Evolutionary conservation across 169 alveolate species (phyloP).

Genomic region (Plasmodium fragile): DNA sequence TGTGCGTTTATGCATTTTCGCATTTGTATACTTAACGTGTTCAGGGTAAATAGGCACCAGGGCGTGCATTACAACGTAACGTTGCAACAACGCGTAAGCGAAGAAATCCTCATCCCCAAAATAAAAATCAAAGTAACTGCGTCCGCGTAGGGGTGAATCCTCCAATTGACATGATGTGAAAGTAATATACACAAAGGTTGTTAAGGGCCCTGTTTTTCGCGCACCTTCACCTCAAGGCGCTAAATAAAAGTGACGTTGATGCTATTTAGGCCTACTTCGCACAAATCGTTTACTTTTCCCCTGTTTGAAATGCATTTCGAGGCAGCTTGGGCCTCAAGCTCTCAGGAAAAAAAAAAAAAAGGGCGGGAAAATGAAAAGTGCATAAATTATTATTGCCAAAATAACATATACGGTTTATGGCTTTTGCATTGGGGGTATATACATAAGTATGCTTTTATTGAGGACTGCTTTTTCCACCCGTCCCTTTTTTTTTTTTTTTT

Average conservation of each 20-base stretch:
- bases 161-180: not conserved
- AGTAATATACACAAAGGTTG: not conserved
- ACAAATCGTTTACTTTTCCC: not conserved
- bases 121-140: not conserved
- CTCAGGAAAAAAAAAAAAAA: not conserved
- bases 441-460: not conserved
- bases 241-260: not conserved
- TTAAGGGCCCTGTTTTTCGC: not conserved
- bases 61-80: not conserved
- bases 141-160: not conserved
- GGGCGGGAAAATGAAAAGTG: not conserved
- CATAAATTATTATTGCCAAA: too few species aligned
- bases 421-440: not conserved
- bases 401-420: not conserved
- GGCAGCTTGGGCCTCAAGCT: not conserved
- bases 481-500: slow-evolving; percentile 3
- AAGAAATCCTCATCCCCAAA: not conserved
- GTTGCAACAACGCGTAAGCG: not conserved
- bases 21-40: not conserved
- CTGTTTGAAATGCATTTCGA: not conserved
- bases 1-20: not conserved
- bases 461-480: not conserved
- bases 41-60: not conserved
- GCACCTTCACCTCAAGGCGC: not conserved
- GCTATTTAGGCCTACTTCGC: not conserved